Evolutionary conservation across 192 early-diverging fungal species (phyloP).

Genomic region (Entomortierella beljakovae): DNA sequence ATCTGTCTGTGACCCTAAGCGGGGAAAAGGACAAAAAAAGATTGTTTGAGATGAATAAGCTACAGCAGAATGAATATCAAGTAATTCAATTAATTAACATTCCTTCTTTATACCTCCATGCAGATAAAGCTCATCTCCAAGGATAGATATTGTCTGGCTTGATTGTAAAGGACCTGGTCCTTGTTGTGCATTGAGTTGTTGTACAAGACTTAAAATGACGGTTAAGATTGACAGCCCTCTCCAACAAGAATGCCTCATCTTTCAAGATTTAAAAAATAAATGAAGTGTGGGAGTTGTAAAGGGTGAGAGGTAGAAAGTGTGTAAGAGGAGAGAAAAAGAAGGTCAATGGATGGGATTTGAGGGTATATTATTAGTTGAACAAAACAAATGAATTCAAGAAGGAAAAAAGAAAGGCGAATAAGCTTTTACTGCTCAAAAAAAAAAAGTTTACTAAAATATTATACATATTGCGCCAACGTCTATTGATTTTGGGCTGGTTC

Average conservation of each 20-base stretch:
- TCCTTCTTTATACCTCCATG: conserved; percentile 55
- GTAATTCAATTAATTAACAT: no score
- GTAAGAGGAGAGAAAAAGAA: neutral
- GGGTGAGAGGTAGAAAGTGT: neutral
- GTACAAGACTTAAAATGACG: conserved; percentile 17
- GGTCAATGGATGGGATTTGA: neutral
- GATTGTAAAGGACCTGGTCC: conserved; percentile 24
- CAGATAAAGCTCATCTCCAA: conserved; percentile 44
- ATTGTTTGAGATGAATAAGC: neutral
- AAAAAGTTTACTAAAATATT: no score
- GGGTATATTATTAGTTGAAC: neutral
- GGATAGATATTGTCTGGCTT: conserved; percentile 45
- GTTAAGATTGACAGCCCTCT: conserved; percentile 9
- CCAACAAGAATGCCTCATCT: conserved; percentile 7
- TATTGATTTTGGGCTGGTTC: conserved; percentile 2
- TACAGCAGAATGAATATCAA: neutral
- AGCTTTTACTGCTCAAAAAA: no score
- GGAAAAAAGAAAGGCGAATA: neutral
- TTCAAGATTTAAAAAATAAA: neutral
- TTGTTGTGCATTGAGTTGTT: conserved; percentile 25
- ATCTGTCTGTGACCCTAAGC: conserved; percentile 22
- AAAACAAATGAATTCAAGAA: neutral
- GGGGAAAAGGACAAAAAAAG: neutral
- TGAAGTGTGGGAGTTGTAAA: neutral
- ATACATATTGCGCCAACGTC: no score